Percentiles rank a stretch among this genome's conserved stretches.
phyloP scores from a whole-genome alignment of 768 basidiomycete genomes.

The Suillus spraguei region DNA sequence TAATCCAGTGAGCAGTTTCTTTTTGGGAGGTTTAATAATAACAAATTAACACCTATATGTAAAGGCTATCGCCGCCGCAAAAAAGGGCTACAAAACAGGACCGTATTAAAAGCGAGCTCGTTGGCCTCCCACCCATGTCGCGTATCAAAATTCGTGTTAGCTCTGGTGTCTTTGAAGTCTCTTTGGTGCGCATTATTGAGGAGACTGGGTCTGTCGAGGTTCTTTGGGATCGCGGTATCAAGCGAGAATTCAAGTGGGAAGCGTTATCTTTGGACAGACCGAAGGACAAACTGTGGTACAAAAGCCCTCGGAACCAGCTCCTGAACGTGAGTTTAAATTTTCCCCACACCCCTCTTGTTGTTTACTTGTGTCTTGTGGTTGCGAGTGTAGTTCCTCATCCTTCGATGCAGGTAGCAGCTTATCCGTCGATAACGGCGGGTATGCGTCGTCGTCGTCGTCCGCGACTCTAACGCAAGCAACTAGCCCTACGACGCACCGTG shows the following conservation, averaged over 20 bases:
- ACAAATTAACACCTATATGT: slow-evolving; percentile 10
- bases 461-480: slow-evolving; percentile 23
- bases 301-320: slow-evolving; percentile 60
- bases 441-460: slow-evolving; percentile 20
- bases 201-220: slow-evolving; percentile 76
- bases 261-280: slow-evolving; percentile 75
- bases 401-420: slow-evolving; percentile 27
- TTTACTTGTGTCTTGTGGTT: slow-evolving; percentile 12
- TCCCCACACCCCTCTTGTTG: slow-evolving; percentile 14
- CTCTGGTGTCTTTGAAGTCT: slow-evolving; percentile 86
- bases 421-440: slow-evolving; percentile 20
- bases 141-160: slow-evolving; percentile 85
- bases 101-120: slow-evolving; percentile 68
- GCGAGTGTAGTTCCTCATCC: slow-evolving; percentile 18
- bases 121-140: slow-evolving; percentile 68
- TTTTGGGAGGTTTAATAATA: neutral
- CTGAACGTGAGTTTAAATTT: slow-evolving; percentile 43
- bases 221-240: slow-evolving; percentile 74
- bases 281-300: slow-evolving; percentile 68
- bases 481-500: slow-evolving; percentile 2
- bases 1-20: slow-evolving; percentile 72
- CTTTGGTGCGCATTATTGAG: slow-evolving; percentile 69
- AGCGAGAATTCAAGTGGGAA: slow-evolving; percentile 83
- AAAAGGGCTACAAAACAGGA: slow-evolving; percentile 76
- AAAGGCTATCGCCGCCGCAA: slow-evolving; percentile 74